phyloP scores from a whole-genome alignment of 139 green algal genomes.

The Tetradesmus obliquus region DNA sequence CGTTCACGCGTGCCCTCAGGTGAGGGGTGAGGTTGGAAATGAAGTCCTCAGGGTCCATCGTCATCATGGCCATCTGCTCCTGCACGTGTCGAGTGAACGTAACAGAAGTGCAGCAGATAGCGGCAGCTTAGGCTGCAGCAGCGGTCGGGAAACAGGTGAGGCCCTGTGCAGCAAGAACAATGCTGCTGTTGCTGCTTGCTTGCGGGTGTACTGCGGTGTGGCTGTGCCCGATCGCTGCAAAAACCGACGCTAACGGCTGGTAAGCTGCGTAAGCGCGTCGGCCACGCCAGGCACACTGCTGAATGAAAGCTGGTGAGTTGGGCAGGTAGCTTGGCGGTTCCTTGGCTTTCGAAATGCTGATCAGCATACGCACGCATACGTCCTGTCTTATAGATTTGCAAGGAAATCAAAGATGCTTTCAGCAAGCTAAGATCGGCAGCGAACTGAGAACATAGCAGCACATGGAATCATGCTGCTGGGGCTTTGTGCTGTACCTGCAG shows the following conservation, averaged over 20 bases:
- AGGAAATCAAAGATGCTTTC: background rate
- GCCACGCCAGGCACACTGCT: background rate
- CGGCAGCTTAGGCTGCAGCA: background rate
- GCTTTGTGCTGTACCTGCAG: background rate
- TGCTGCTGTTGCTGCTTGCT: background rate
- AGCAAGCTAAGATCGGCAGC: background rate
- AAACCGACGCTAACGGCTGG: background rate
- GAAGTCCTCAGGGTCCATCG: constrained; percentile 59
- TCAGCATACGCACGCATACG: background rate
- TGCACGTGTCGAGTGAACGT: background rate
- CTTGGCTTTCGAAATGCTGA: background rate
- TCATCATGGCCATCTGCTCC: constrained; percentile 26
- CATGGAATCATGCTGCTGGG: background rate
- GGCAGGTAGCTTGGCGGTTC: background rate
- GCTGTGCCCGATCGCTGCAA: background rate
- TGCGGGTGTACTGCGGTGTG: background rate
- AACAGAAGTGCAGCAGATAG: background rate
- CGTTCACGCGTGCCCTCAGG: constrained; percentile 56
- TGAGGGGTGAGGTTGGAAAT: constrained; percentile 61
- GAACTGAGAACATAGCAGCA: too few relatives aligned
- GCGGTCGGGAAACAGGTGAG: background rate
- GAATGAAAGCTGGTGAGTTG: background rate
- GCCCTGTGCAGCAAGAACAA: background rate
- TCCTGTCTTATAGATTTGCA: background rate
- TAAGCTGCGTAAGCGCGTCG: background rate